phyloP scores from a whole-genome alignment of 495 filamentous ascomycete genomes.

The Xylaria cubensis region DNA sequence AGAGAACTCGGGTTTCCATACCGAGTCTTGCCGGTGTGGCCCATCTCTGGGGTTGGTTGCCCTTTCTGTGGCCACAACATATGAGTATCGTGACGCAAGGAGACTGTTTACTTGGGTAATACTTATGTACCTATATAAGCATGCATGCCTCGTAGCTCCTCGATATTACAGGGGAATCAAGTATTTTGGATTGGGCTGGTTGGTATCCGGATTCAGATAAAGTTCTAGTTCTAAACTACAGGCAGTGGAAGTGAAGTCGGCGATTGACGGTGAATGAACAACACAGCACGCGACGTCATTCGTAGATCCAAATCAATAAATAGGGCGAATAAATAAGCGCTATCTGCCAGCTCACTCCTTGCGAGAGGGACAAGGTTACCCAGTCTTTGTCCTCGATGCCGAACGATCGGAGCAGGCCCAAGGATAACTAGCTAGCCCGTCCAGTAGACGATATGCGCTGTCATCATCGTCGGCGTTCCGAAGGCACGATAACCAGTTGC shows the following conservation, averaged over 20 bases:
- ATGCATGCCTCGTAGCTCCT: background rate
- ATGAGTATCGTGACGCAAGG: background rate
- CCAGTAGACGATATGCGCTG: background rate
- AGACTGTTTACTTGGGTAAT: background rate
- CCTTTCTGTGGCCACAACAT: background rate
- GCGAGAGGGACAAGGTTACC: no score
- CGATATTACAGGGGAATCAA: background rate
- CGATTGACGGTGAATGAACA: background rate
- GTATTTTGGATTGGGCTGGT: background rate
- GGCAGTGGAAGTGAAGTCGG: background rate
- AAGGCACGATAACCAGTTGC: background rate
- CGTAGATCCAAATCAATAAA: background rate
- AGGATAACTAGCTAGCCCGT: background rate
- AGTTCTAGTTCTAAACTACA: background rate
- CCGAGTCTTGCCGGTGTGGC: slow-evolving; percentile 3
- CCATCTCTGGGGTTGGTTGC: background rate
- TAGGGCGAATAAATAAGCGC: slow-evolving; percentile 1
- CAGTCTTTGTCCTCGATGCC: background rate
- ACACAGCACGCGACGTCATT: slow-evolving; percentile 9
- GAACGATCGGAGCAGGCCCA: background rate
- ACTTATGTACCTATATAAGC: background rate
- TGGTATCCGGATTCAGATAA: slow-evolving; percentile 68
- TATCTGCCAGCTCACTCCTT: background rate
- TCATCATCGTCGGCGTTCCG: slow-evolving; percentile 1
- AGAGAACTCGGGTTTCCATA: slow-evolving; percentile 8